Conservation (phyloP, 2,329 filamentous ascomycete species). For the Torrubiella hemipterigena region DNA sequence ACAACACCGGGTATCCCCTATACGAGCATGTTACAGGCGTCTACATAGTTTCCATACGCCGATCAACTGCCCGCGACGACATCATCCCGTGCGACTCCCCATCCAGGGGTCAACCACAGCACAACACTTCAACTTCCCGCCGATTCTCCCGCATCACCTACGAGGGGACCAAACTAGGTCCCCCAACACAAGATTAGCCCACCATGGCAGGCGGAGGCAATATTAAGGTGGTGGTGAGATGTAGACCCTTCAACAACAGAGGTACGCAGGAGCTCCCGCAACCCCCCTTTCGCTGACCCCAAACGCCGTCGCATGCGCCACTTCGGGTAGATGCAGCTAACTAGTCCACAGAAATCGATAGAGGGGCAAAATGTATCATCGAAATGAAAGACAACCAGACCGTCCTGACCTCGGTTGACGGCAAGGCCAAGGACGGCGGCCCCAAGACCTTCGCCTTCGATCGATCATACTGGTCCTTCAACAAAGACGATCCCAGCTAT, state of each 20-base stretch:
- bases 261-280: conserved; percentile 46
- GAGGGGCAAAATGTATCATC: conserved; percentile 90
- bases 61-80: no score
- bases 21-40: no score
- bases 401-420: conserved; percentile 62
- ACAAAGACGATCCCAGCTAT: conserved; percentile 68
- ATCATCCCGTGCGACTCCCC: no score
- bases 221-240: conserved; percentile 98
- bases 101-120: no score
- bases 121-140: no score
- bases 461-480: conserved; percentile 96
- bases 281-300: not conserved
- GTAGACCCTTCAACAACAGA: conserved; percentile 90
- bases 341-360: conserved; percentile 61
- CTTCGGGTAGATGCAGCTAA: conserved; percentile 4
- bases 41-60: no score
- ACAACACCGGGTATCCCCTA: no score
- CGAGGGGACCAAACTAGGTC: conserved; percentile 22
- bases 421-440: conserved; percentile 55
- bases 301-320: conserved; percentile 1
- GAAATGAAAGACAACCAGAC: conserved; percentile 94
- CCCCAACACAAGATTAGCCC: conserved; percentile 17
- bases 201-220: conserved; percentile 67
- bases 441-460: conserved; percentile 91
- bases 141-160: not conserved